A percentile compares a stretch with the other conserved stretches of the same genome.
These are phyloP conservation scores for Globisporangium cylindrosporum DNA, from an alignment of 352 stramenopile genomes.

Conservation along the genomic window DNA sequence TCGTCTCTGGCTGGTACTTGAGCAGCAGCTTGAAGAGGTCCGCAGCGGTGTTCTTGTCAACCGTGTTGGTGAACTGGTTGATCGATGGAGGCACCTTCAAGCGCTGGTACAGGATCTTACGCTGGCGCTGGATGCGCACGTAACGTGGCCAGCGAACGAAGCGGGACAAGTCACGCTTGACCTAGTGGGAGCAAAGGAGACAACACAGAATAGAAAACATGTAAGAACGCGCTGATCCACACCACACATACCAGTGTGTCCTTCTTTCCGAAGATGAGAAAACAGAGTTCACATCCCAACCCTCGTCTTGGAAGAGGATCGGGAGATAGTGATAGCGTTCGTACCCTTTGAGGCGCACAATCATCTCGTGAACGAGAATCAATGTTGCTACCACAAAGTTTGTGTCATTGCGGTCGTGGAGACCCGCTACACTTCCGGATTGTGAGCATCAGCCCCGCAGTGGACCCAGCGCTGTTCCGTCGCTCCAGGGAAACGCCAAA, in stretches of 20 bases:
- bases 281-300: constrained; percentile 14
- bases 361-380: background rate
- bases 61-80: constrained; percentile 98
- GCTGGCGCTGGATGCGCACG: constrained; percentile 98
- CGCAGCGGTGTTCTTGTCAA: constrained; percentile 98
- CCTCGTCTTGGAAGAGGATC: background rate
- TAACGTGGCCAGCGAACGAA: constrained; percentile 99
- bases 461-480: constrained; percentile 4
- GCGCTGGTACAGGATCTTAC: constrained; percentile 98
- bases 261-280: constrained; percentile 1
- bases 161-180: constrained; percentile 95
- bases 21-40: constrained; percentile 98
- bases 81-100: constrained; percentile 98
- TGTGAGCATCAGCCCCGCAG: constrained; percentile 6
- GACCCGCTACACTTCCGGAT: constrained; percentile 75
- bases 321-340: constrained; percentile 33
- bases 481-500: background rate
- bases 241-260: background rate
- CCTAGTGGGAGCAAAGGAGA: constrained; percentile 44
- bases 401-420: constrained; percentile 91
- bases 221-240: constrained; percentile 7
- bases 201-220: background rate
- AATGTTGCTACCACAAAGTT: constrained; percentile 79
- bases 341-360: constrained; percentile 78
- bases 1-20: constrained; percentile 99